A percentile compares a stretch with the other conserved stretches of the same genome.
Evolutionary conservation across 306 rosid genomes (phyloP).

Genomic region (Rosa lucieae): DNA sequence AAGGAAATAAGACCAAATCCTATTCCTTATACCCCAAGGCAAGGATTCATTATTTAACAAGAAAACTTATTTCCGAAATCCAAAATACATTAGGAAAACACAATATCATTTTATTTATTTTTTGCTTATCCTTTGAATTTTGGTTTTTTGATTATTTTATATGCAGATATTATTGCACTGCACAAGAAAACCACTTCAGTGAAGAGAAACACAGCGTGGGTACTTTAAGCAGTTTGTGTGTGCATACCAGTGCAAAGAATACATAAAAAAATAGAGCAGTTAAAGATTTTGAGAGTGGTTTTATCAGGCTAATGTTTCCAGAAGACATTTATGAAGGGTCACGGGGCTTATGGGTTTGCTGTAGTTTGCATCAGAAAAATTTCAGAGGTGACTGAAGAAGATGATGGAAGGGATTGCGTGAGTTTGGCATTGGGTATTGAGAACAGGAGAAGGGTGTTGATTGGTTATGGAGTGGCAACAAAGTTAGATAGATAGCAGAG

Average conservation of each 20-base stretch:
- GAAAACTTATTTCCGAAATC: not conserved
- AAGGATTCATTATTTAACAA: not conserved
- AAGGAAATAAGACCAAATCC: not conserved
- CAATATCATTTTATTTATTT: not conserved
- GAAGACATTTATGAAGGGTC: slow-evolving; percentile 7
- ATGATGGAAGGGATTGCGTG: not conserved
- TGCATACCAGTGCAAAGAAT: not conserved
- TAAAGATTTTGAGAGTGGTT: slow-evolving; percentile 2
- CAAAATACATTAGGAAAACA: not conserved
- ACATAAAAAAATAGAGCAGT: not conserved
- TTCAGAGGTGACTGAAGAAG: not conserved
- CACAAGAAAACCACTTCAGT: not conserved
- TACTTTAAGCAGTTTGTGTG: not conserved
- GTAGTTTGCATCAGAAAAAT: not conserved
- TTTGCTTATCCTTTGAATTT: no score
- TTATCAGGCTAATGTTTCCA: not conserved
- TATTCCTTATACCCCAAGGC: not conserved
- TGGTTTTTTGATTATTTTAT: not conserved
- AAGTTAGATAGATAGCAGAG: not conserved
- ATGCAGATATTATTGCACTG: not conserved
- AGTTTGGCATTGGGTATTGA: not conserved
- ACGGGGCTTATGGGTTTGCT: not conserved
- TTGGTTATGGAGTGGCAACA: slow-evolving; percentile 1
- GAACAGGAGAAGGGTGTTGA: not conserved
- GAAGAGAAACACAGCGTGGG: not conserved